Base-by-base conservation (phyloP, 140 eudicot species). In the Anethum foeniculum region DNA sequence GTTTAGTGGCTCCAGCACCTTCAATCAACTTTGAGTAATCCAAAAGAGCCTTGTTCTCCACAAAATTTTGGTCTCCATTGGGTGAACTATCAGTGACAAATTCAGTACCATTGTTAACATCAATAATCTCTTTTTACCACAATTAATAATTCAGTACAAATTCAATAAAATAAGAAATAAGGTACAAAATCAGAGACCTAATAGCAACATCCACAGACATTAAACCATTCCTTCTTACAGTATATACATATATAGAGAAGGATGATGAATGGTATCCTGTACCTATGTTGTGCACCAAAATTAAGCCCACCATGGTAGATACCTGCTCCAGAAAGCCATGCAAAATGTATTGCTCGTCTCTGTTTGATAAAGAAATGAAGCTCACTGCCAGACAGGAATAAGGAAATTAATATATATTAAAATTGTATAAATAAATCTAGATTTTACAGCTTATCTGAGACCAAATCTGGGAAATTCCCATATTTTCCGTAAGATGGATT, bases 271-370 rank as follows among this genome's bases (percentile, higher is more conserved):
- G 44, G 18, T 30, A 34, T 81, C 32, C 3, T 79, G 79, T 77
- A 94, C 98, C 98, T 94, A 81, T 85, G 93, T n/a, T 83, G 93
- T 60, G 93, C 94, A 68, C 97, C 97, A 80, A 94, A 94, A 85
- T 94, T 92, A 46, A 94, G 90, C 82, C 92, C 96, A 86, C 98
- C 98, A 46, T 94, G 93, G 83, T 94, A 94, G 81, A 94, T 90
- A 81, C 98, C 98, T 81, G 96, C 98, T 84, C 98, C 98, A 76
- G 98, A 94, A 84, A 94, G 96, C 98, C 98, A 94, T 30, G 98
- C 98, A 83, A 94, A 94, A 89, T 94, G 94, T 71, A 90, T 86
- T 23, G 98, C 94, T 80, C 98, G 88, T 85, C 96, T 90, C 82
- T 94, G 96, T 75, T 92, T 89, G 13, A 94, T 88, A 79, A 89